phyloP scores from a whole-genome alignment of 768 basidiomycete species.

The Peribolospora baueri region DNA sequence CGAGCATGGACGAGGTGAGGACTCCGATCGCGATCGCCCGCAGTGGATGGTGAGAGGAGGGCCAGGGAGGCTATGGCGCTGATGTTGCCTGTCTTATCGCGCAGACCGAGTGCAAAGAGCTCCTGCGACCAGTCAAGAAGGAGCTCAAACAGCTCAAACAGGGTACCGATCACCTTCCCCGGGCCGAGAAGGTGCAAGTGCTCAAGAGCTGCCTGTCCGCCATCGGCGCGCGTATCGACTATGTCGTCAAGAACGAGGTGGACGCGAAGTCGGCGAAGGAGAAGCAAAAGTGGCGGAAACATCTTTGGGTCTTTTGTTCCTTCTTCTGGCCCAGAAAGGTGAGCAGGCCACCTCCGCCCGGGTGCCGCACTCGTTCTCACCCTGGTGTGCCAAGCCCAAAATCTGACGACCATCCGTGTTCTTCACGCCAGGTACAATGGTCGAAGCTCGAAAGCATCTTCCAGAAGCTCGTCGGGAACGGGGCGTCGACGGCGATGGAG shows the following conservation, averaged over 20 bases:
- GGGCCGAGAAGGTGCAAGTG: constrained; percentile 87
- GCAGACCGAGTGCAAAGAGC: constrained; percentile 52
- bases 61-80: background rate
- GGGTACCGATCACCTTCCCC: constrained; percentile 72
- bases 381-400: no score
- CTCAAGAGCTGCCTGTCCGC: constrained; percentile 84
- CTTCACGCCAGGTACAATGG: no score
- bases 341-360: no score
- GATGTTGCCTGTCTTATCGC: constrained; percentile 10
- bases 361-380: no score
- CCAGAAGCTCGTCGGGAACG: no score
- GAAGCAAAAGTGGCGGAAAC: constrained; percentile 10
- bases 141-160: constrained; percentile 88
- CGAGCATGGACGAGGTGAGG: constrained; percentile 12
- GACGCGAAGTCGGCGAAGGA: background rate
- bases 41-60: background rate
- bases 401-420: no score
- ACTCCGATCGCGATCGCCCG: background rate
- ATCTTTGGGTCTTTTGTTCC: constrained; percentile 10
- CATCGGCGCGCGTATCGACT: constrained; percentile 76
- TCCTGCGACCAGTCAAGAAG: constrained; percentile 85
- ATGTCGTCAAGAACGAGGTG: constrained; percentile 23
- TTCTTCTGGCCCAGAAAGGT: constrained; percentile 2
- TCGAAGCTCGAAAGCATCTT: no score
- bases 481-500: no score